Conservation (phyloP, 1,139 yeast genomes). For the Zygosaccharomyces sapae region DNA sequence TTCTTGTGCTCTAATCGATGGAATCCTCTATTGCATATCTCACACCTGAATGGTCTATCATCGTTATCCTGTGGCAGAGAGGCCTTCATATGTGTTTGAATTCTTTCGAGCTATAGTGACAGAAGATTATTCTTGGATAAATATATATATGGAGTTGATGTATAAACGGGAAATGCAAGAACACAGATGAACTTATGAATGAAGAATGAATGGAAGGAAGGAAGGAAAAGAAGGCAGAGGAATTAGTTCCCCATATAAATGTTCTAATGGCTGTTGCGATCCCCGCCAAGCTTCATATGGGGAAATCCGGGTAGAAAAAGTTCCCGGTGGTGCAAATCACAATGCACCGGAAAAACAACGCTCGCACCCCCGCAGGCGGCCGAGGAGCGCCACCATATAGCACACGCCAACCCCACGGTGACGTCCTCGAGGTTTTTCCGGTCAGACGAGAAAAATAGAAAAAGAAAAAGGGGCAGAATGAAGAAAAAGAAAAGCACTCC, state of each 20-base stretch:
- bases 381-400: background rate
- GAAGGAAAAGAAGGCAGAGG: too few relatives aligned
- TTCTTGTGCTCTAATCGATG: slow-evolving; percentile 92
- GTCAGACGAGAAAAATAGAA: too few relatives aligned
- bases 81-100: slow-evolving; percentile 1
- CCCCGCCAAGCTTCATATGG: background rate
- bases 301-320: background rate
- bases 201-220: too few relatives aligned
- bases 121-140: too few relatives aligned
- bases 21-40: slow-evolving; percentile 86
- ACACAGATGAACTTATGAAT: too few relatives aligned
- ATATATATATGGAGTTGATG: too few relatives aligned
- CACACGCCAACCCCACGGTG: slow-evolving; percentile 1
- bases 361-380: background rate
- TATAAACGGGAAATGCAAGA: too few relatives aligned
- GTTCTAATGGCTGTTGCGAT: background rate
- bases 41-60: slow-evolving; percentile 74
- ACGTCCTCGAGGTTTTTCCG: background rate
- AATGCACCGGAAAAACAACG: background rate
- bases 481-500: too few relatives aligned
- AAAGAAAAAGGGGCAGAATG: too few relatives aligned
- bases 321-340: background rate
- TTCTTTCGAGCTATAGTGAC: background rate
- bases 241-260: background rate
- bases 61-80: slow-evolving; percentile 25